These are phyloP conservation scores for Candolleomyces aberdarensis DNA, from an alignment of 768 basidiomycete species.

Conservation along the genomic window DNA sequence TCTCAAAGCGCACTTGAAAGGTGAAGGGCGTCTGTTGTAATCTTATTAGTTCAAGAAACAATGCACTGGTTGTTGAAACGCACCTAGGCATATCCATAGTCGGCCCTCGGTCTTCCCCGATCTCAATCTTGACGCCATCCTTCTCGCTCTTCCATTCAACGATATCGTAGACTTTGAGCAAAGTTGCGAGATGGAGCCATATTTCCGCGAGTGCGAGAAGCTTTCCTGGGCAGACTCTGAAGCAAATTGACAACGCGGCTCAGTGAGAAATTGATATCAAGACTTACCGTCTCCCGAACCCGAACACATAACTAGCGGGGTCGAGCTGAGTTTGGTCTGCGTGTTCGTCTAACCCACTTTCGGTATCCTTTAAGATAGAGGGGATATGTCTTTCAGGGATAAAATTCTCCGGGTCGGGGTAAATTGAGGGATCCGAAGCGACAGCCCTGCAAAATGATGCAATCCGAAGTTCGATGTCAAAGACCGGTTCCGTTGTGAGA, in stretches of 20 bases:
- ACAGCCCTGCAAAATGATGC: neutral
- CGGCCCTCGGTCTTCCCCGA: neutral
- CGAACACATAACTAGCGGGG: neutral
- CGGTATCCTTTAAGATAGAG: no score
- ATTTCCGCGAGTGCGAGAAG: neutral
- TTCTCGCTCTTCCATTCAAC: neutral
- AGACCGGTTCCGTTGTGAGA: neutral
- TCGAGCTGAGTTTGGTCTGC: neutral
- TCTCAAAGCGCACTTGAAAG: neutral
- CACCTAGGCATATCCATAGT: constrained; percentile 1
- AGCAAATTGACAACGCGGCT: neutral
- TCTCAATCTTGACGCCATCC: neutral
- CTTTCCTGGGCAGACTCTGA: neutral
- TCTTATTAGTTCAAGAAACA: neutral
- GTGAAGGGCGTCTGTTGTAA: neutral
- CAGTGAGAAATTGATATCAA: neutral
- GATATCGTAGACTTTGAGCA: constrained; percentile 1
- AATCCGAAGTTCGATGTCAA: neutral
- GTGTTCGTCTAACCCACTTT: neutral
- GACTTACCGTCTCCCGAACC: neutral
- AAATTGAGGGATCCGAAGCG: neutral
- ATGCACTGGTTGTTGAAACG: neutral
- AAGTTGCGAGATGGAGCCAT: neutral
- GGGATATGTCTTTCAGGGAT: neutral
- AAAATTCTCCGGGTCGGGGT: neutral